phyloP scores from a whole-genome alignment of 805 yeast species.

The Alloascoidea hylecoeti region DNA sequence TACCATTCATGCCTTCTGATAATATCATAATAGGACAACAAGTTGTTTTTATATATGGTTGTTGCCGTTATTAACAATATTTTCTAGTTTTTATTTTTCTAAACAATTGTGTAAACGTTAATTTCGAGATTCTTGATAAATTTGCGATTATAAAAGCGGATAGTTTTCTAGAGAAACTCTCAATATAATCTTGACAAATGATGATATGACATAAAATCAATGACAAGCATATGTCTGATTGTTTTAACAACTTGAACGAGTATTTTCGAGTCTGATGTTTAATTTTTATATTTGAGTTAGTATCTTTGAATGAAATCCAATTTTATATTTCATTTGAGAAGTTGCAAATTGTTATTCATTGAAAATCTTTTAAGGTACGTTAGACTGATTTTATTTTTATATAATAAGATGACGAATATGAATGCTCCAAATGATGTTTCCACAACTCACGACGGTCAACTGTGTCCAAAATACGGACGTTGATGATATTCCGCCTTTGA shows the following conservation, averaged over 20 bases:
- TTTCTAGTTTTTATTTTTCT: constrained; percentile 2
- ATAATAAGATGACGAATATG: too few relatives aligned
- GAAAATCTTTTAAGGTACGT: too few relatives aligned
- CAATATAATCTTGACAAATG: not conserved
- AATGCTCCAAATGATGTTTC: constrained; percentile 31
- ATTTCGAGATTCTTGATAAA: constrained; percentile 10
- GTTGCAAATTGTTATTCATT: too few relatives aligned
- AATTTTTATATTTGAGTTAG: constrained; percentile 8
- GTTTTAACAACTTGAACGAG: constrained; percentile 47
- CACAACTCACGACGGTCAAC: constrained; percentile 65
- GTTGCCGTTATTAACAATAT: not conserved
- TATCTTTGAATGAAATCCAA: too few relatives aligned
- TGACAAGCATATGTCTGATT: constrained; percentile 99
- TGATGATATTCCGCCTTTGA: constrained; percentile 77
- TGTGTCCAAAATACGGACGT: constrained; percentile 39
- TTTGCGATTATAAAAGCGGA: not conserved
- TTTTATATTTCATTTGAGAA: too few relatives aligned
- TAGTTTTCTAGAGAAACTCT: not conserved
- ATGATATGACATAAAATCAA: too few relatives aligned
- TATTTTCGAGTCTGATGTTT: constrained; percentile 45
- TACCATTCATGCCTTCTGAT: constrained; percentile 97
- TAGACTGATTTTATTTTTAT: too few relatives aligned
- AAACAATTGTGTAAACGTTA: not conserved
- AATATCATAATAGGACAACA: constrained; percentile 6
- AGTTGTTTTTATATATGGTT: constrained; percentile 1